Evolutionary conservation across 1,139 yeast genomes (phyloP).

Genomic region (Zygosaccharomyces pseudobailii): DNA sequence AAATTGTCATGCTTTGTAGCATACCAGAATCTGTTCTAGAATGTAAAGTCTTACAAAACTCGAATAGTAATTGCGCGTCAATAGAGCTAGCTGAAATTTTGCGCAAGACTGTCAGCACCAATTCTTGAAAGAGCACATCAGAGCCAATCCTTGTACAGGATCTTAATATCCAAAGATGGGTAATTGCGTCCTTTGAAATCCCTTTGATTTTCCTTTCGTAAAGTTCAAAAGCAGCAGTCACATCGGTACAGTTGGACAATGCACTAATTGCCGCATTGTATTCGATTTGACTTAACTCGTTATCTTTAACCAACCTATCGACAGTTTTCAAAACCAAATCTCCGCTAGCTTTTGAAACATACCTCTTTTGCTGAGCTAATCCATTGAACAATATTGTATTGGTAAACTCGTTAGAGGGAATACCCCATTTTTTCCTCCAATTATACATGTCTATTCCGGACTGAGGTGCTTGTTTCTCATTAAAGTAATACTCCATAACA

Average conservation of each 20-base stretch:
- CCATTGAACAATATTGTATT: conserved; percentile 56
- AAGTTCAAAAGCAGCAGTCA: conserved; percentile 21
- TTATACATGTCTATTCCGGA: conserved; percentile 48
- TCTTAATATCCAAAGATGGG: conserved; percentile 24
- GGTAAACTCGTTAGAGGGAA: conserved; percentile 50
- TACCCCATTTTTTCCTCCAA: conserved; percentile 57
- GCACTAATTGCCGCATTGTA: conserved; percentile 33
- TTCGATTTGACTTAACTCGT: conserved; percentile 22
- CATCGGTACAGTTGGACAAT: conserved; percentile 25
- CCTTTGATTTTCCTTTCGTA: conserved; percentile 19
- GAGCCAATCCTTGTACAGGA: conserved; percentile 20
- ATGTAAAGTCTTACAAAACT: conserved; percentile 20
- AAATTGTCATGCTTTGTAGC: conserved; percentile 9
- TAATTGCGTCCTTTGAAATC: conserved; percentile 22
- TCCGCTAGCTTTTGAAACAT: conserved; percentile 23
- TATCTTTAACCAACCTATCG: conserved; percentile 14
- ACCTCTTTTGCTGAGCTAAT: conserved; percentile 38
- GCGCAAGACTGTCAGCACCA: conserved; percentile 19
- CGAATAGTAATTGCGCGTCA: conserved; percentile 25
- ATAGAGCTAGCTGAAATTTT: conserved; percentile 17
- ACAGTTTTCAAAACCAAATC: conserved; percentile 22
- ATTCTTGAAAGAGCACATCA: conserved; percentile 16
- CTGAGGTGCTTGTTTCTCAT: conserved; percentile 37
- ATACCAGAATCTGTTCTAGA: conserved; percentile 10
- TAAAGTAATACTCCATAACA: conserved; percentile 47